A percentile compares a stretch with the other conserved stretches of the same genome.
Evolutionary conservation across 768 basidiomycete genomes (phyloP).

Genomic region (Phaeotremella skinneri): DNA sequence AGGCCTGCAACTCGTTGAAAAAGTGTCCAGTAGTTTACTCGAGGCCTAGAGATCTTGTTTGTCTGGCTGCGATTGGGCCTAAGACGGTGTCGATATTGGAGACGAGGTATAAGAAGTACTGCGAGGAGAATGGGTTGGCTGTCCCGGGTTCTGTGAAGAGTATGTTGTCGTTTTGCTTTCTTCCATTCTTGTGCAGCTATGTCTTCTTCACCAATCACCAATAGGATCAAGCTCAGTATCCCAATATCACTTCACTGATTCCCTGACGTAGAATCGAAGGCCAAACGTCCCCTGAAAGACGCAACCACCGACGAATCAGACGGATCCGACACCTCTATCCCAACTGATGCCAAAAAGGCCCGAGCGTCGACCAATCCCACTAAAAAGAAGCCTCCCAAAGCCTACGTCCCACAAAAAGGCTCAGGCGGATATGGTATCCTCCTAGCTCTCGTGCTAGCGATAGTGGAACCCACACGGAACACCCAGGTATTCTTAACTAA

Average conservation of each 20-base stretch:
- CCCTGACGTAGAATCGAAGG: constrained; percentile 18
- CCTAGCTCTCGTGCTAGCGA: constrained; percentile 41
- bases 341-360: constrained; percentile 13
- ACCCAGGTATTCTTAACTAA: constrained; percentile 42
- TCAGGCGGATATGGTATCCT: constrained; percentile 49
- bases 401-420: constrained; percentile 38
- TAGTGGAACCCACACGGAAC: constrained; percentile 37
- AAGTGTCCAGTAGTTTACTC: constrained; percentile 42
- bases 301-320: too few relatives aligned
- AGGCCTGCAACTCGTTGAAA: constrained; percentile 40
- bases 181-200: neutral
- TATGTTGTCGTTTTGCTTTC: constrained; percentile 17
- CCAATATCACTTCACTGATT: neutral
- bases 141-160: constrained; percentile 31
- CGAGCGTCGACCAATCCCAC: constrained; percentile 3
- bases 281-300: constrained; percentile 7
- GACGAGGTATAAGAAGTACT: constrained; percentile 37
- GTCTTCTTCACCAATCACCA: neutral
- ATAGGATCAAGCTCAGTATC: neutral
- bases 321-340: too few relatives aligned
- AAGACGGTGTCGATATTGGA: constrained; percentile 40
- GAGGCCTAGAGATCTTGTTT: constrained; percentile 40
- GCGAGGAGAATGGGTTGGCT: constrained; percentile 34
- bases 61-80: constrained; percentile 39
- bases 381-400: constrained; percentile 19